A percentile compares a stretch with the other conserved stretches of the same genome.
These are phyloP conservation scores for Penicillium sp. DNA, from an alignment of 2,329 filamentous ascomycete genomes.

Conservation along the genomic window DNA sequence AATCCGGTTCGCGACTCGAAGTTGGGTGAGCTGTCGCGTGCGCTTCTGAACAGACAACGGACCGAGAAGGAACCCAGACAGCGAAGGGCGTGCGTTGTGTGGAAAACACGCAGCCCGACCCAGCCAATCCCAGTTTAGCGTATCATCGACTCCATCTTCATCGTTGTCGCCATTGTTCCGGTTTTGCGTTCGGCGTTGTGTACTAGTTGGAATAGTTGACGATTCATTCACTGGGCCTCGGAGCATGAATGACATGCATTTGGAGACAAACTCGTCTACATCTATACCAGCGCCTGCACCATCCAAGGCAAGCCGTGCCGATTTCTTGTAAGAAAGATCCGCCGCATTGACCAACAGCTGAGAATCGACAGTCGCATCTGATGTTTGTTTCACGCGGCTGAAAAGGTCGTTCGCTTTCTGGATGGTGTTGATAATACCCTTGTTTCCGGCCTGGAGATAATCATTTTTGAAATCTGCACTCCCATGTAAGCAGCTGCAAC, in stretches of 20 bases:
- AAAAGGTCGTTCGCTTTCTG: constrained; percentile 62
- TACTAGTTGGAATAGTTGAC: constrained; percentile 39
- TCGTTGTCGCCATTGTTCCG: constrained; percentile 55
- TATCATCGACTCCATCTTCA: constrained; percentile 63
- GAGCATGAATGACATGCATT: constrained; percentile 84
- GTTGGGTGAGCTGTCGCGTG: constrained; percentile 64
- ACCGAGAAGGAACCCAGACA: constrained; percentile 80
- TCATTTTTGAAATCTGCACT: constrained; percentile 66
- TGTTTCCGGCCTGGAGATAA: constrained; percentile 62
- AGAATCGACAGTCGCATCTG: constrained; percentile 86
- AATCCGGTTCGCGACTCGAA: constrained; percentile 65
- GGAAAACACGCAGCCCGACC: constrained; percentile 74
- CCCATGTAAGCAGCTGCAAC: constrained; percentile 11
- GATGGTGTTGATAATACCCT: constrained; percentile 63
- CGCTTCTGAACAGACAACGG: constrained; percentile 88
- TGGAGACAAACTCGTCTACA: constrained; percentile 85
- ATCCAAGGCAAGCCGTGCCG: constrained; percentile 68
- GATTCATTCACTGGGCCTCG: constrained; percentile 56
- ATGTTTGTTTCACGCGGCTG: constrained; percentile 74
- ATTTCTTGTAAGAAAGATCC: constrained; percentile 75
- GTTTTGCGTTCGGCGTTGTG: constrained; percentile 39
- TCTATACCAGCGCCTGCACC: constrained; percentile 73
- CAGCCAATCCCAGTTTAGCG: constrained; percentile 80
- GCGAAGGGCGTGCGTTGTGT: constrained; percentile 66
- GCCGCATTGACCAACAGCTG: constrained; percentile 77